phyloP scores from a whole-genome alignment of 2,329 filamentous ascomycete genomes.

The Venturiaceae sp. region DNA sequence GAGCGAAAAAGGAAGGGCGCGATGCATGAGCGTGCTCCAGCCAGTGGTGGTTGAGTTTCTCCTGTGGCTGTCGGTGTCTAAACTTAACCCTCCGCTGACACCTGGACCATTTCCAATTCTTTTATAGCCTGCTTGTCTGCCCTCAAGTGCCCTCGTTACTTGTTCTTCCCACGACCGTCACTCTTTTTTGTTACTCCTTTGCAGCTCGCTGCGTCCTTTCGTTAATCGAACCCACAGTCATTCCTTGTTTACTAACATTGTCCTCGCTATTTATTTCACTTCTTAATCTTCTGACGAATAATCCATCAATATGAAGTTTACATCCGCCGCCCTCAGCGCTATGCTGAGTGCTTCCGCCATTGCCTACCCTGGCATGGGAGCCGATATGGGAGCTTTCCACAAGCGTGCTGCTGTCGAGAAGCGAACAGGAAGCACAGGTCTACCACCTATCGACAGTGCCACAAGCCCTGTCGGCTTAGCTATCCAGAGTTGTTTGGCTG shows the following conservation, averaged over 20 bases:
- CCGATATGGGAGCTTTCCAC: neutral
- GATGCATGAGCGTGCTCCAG: neutral
- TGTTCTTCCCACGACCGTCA: neutral
- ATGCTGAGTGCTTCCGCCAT: neutral
- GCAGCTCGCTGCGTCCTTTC: constrained; percentile 6
- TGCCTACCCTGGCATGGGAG: constrained; percentile 2
- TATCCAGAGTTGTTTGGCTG: neutral
- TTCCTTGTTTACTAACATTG: neutral
- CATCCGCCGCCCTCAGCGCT: neutral
- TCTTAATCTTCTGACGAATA: neutral
- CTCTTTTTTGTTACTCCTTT: neutral
- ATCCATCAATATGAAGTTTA: neutral
- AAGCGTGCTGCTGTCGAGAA: neutral
- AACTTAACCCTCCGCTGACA: neutral
- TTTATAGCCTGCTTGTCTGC: neutral
- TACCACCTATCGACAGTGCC: neutral
- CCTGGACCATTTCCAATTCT: neutral
- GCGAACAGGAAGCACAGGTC: neutral
- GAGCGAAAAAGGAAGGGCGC: constrained; percentile 1
- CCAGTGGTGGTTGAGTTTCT: neutral
- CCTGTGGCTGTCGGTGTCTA: neutral
- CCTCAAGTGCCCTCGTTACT: neutral
- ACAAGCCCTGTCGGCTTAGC: neutral
- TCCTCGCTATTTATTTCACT: neutral
- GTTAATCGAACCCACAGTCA: neutral